phyloP scores from a whole-genome alignment of 345 rosid species.

The Crucihimalaya himalaica region DNA sequence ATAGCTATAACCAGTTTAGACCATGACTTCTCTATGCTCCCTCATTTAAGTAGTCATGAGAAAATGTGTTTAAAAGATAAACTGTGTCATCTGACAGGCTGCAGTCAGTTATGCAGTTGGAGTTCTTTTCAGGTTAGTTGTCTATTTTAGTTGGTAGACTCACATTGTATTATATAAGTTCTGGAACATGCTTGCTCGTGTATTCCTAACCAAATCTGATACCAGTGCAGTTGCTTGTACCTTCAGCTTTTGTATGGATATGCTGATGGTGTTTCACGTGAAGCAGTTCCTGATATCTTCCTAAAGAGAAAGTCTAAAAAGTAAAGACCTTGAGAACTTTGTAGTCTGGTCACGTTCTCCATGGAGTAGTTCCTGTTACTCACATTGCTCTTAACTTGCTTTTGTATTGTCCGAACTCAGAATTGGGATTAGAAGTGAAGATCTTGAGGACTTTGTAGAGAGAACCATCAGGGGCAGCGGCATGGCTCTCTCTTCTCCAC shows the following conservation, averaged over 20 bases:
- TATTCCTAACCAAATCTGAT: slow-evolving; percentile 38
- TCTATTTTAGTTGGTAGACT: background rate
- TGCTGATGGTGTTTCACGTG: slow-evolving; percentile 69
- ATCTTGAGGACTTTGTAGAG: slow-evolving; percentile 63
- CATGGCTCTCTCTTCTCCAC: slow-evolving; percentile 86
- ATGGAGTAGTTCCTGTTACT: background rate
- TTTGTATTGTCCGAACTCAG: slow-evolving; percentile 41
- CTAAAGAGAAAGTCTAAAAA: slow-evolving; percentile 65
- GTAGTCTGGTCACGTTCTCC: background rate
- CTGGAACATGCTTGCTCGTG: background rate
- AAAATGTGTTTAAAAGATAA: background rate
- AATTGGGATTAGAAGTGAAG: slow-evolving; percentile 86
- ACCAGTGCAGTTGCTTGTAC: slow-evolving; percentile 85
- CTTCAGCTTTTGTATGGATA: slow-evolving; percentile 81
- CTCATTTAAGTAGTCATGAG: background rate
- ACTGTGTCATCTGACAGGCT: slow-evolving; percentile 54
- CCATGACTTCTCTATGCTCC: background rate
- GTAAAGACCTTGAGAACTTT: slow-evolving; percentile 36
- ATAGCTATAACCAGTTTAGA: background rate
- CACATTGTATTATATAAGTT: background rate
- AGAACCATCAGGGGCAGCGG: slow-evolving; percentile 67
- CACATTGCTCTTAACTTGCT: slow-evolving; percentile 9
- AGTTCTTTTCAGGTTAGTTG: slow-evolving; percentile 75
- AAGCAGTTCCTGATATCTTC: slow-evolving; percentile 76
- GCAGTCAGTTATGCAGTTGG: slow-evolving; percentile 86